These are phyloP conservation scores for Avicennia marina DNA, from an alignment of 257 asterid species.

Conservation along the genomic window DNA sequence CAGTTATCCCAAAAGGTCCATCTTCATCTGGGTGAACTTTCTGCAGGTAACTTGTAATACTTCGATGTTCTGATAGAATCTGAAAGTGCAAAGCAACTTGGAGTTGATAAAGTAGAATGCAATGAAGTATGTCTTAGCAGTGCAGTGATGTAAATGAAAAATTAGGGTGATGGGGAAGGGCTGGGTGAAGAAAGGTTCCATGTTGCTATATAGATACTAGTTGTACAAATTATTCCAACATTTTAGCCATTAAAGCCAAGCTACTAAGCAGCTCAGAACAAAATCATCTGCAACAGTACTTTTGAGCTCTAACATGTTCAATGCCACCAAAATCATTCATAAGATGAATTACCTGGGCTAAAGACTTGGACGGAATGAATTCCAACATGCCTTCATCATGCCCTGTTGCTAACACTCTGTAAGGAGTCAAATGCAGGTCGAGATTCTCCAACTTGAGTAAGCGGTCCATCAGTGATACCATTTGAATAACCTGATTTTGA, in stretches of 20 bases:
- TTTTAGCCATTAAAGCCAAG: neutral
- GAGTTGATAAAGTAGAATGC: neutral
- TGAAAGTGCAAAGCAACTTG: constrained; percentile 29
- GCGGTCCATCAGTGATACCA: constrained; percentile 97
- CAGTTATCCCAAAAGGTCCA: constrained; percentile 93
- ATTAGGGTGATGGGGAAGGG: too few relatives aligned
- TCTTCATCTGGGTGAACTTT: constrained; percentile 90
- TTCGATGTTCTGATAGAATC: constrained; percentile 98
- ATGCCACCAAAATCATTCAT: neutral
- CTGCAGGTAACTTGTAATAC: constrained; percentile 87
- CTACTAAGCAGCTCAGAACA: neutral
- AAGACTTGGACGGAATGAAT: constrained; percentile 90
- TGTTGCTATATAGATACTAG: neutral
- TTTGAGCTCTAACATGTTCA: constrained; percentile 3
- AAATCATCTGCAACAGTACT: neutral
- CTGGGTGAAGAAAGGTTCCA: too few relatives aligned
- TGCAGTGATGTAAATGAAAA: too few relatives aligned
- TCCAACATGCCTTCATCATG: constrained; percentile 99
- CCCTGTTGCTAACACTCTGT: constrained; percentile 94
- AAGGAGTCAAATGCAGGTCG: constrained; percentile 91
- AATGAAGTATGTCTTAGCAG: too few relatives aligned
- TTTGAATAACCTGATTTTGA: constrained; percentile 76
- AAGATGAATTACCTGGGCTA: constrained; percentile 69
- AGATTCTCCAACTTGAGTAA: constrained; percentile 96
- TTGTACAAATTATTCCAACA: neutral